Conservation (phyloP, 1,284 basidiomycete species). For the Sutorius eximius region DNA sequence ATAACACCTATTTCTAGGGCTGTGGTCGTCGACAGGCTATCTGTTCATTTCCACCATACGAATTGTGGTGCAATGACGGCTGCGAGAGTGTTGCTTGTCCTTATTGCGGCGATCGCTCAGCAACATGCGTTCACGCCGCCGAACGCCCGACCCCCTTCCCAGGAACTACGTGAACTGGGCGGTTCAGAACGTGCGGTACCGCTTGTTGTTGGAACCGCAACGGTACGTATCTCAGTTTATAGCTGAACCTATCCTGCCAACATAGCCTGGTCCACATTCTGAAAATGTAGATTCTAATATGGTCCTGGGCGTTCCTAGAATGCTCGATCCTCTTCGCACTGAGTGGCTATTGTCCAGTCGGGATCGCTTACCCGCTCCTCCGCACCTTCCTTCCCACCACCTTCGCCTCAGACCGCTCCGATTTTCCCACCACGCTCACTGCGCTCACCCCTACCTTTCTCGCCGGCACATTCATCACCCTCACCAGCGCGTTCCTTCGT, state of each 20-base stretch:
- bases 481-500: slow-evolving; percentile 21
- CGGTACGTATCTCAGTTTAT: background rate
- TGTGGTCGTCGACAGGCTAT: background rate
- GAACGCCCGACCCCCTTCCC: background rate
- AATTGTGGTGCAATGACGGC: background rate
- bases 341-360: slow-evolving; percentile 7
- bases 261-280: background rate
- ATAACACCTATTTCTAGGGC: background rate
- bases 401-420: background rate
- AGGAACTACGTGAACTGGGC: background rate
- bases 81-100: background rate
- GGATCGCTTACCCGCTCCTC: slow-evolving; percentile 3
- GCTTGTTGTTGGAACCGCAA: background rate
- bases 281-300: background rate
- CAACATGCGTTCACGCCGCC: background rate
- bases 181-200: background rate
- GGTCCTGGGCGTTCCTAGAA: slow-evolving; percentile 4
- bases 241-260: background rate
- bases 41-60: background rate
- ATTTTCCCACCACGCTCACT: background rate
- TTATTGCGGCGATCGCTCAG: background rate
- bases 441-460: slow-evolving; percentile 8
- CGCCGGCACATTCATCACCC: slow-evolving; percentile 5
- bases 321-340: slow-evolving; percentile 6
- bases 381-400: background rate